Evolutionary conservation across 2,329 filamentous ascomycete species (phyloP), one percentile per base, ranked within the genome.

Genomic region (Myriosclerotinia curreyana): DNA sequence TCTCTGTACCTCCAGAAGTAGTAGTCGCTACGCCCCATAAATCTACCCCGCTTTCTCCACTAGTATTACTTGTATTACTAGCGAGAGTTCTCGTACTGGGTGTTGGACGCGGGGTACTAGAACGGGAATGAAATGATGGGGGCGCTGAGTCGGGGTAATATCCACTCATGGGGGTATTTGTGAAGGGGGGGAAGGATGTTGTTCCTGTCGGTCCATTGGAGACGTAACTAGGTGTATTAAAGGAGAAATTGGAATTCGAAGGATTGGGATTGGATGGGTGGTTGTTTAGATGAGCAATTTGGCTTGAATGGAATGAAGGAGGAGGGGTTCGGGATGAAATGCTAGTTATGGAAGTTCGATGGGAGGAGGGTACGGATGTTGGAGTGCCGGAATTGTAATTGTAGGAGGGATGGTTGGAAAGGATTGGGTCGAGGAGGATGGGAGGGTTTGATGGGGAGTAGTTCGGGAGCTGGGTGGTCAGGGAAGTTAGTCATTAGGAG

Each of bases 21-120:
- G 66, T 64, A 2, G 70, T 72, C n/a, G 71, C 71, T 9, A 73
- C 68, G 6, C 71, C 71, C 70, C 70, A 73, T 20, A 73, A 62
- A 5, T 71, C 71, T 2, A 65, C 62, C 1, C 60, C 60, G 40
- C 62, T 58, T 46, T 55, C 50, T 34, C 25, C 63, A 12, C 62
- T 52, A 3, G 44, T 42, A 15, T 59, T 48, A 5, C 40, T 58
- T n/a, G 44, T 34, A n/a, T 50, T 54, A 60, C 56, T 68, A 9
- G 48, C 56, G 14, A 61, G 58, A 2, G 66, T 64, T 36, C 64
- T 20, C 14, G 68, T 69, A 38, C 65, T 67, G 9, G 68, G 69
- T 5, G 66, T 68, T 31, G 62, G 62, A 17, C 62, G 55, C 1
- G 62, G 62, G 1, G 62, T 36, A 66, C 48, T 46, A 28, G 56